Percentiles rank a stretch among this genome's conserved stretches.
Conservation (phyloP, 2,329 filamentous ascomycete species). For the Ophiostoma triangulosporum region DNA sequence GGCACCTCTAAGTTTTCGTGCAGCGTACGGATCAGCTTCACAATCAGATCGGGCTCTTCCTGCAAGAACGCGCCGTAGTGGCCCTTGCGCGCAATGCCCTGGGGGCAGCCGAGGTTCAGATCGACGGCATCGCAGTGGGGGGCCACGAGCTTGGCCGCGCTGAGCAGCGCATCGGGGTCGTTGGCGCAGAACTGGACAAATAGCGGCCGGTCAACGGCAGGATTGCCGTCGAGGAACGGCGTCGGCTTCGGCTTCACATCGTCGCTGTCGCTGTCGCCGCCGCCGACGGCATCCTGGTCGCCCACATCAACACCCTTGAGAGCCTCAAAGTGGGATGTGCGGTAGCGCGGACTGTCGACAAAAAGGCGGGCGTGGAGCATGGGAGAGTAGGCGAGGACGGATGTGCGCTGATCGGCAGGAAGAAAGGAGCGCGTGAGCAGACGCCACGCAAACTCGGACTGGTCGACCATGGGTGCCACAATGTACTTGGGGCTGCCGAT, state of each 20-base stretch:
- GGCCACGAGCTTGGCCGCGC: conserved; percentile 63
- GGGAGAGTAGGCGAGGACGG: conserved; percentile 77
- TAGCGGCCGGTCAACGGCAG: conserved; percentile 68
- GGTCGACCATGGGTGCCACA: conserved; percentile 94
- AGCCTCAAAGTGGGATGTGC: conserved; percentile 69
- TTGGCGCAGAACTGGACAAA: conserved; percentile 97
- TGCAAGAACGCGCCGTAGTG: conserved; percentile 92
- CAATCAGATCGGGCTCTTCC: conserved; percentile 77
- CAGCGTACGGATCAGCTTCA: conserved; percentile 68
- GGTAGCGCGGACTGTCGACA: conserved; percentile 60
- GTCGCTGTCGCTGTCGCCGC: conserved; percentile 21
- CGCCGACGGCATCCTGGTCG: conserved; percentile 18
- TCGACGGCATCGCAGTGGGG: conserved; percentile 93
- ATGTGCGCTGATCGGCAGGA: conserved; percentile 45
- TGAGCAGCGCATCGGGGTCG: conserved; percentile 64
- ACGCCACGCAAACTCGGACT: conserved; percentile 97
- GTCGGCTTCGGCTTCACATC: conserved; percentile 11
- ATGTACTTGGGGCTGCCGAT: conserved; percentile 85
- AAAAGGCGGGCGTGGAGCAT: conserved; percentile 95
- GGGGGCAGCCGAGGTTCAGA: conserved; percentile 88
- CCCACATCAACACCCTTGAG: conserved; percentile 16
- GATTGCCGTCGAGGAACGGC: conserved; percentile 70
- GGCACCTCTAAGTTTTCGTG: conserved; percentile 68
- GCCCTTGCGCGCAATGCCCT: conserved; percentile 83
- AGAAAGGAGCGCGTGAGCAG: conserved; percentile 92